Percentiles rank a stretch among this genome's conserved stretches.
Conservation (phyloP, 139 green algal species). For the Chlamydomonas schloesseri region DNA sequence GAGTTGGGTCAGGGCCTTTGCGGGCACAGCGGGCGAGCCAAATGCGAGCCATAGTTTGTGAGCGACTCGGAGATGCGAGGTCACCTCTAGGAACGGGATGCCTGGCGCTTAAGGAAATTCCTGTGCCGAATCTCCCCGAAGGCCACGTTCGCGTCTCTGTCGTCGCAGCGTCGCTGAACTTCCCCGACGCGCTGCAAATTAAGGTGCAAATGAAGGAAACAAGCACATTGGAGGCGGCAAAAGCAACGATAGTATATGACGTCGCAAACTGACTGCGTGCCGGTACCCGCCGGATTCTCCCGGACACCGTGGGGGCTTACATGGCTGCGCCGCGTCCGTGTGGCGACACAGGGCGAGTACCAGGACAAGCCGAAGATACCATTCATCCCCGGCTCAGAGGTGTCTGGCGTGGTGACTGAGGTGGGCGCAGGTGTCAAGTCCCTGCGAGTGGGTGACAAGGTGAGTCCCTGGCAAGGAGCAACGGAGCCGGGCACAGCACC, state of each 20-base stretch:
- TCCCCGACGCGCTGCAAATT: constrained; percentile 78
- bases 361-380: constrained; percentile 84
- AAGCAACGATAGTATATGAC: neutral
- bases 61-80: constrained; percentile 64
- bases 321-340: too few relatives aligned
- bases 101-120: constrained; percentile 6
- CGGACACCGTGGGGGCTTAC: too few relatives aligned
- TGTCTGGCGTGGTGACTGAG: constrained; percentile 79
- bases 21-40: too few relatives aligned
- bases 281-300: too few relatives aligned
- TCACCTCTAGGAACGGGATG: constrained; percentile 25
- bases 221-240: neutral
- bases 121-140: constrained; percentile 1
- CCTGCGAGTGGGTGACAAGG: constrained; percentile 80
- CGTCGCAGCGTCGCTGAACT: constrained; percentile 72
- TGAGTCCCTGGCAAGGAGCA: neutral
- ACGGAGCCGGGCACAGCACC: too few relatives aligned
- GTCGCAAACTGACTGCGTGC: too few relatives aligned
- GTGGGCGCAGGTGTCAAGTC: constrained; percentile 72
- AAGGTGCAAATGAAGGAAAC: constrained; percentile 68
- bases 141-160: constrained; percentile 61
- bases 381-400: constrained; percentile 88
- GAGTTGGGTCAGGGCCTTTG: too few relatives aligned
- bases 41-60: constrained; percentile 70
- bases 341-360: constrained; percentile 77